Evolutionary conservation across 2,329 filamentous ascomycete species (phyloP), one percentile per base, ranked within the genome.

Genomic region (Rosellinia necatrix): DNA sequence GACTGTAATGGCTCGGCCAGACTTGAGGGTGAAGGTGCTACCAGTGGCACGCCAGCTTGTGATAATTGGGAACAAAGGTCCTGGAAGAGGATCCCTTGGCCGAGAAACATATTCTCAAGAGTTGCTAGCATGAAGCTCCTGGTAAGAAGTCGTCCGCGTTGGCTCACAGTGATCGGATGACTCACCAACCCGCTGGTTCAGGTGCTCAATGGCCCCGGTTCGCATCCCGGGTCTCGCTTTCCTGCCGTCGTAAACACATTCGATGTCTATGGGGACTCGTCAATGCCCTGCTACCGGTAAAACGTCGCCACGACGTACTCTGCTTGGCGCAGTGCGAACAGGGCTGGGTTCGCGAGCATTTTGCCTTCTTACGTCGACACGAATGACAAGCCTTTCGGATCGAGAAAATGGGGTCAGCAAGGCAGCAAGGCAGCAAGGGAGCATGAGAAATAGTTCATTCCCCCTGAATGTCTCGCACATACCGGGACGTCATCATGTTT

Each of bases 341-440:
- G 6, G 76, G 76, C 43, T 75, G 72, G 24, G 69, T 64, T 19
- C 75, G 66, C 22, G 74, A 73, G 63, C 76, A 79, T 38, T 74
- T 75, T 13, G 76, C 72, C 47, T 79, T 78, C 60, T 75, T 77
- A 48, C 71, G 75, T 4, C 76, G 73, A 61, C 76, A 79, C 0
- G 73, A 69, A 49, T 76, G 74, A 42, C 75, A 78, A 19, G 42
- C 19, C 47, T 58, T 37, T n/a, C n/a, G n/a, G n/a, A n/a, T n/a
- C n/a, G n/a, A n/a, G n/a, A 30, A 22, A 13, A 41, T 49, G 43
- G 21, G 29, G 17, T 21, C 29, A 35, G 22, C 6, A 29, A n/a
- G n/a, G n/a, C n/a, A n/a, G n/a, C n/a, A n/a, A n/a, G n/a, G n/a
- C n/a, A n/a, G n/a, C n/a, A n/a, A n/a, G n/a, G 15, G 8, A 32